Percentiles rank a stretch among this genome's conserved stretches.
Conservation (phyloP, 164 flowering plant species). For the Chloranthus sessilifolius region DNA sequence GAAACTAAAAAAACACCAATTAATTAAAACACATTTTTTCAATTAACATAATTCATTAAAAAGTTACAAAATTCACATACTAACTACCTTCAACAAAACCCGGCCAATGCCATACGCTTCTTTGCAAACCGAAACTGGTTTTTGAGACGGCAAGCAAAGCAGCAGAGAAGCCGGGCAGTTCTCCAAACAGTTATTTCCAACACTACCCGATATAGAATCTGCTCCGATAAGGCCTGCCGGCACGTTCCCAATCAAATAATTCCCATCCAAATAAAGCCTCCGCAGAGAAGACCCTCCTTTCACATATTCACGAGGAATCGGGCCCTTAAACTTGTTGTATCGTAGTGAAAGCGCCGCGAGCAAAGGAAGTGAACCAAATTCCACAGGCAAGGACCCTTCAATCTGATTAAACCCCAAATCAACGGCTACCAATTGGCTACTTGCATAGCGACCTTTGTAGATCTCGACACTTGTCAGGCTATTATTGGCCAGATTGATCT, state of each 20-base stretch:
- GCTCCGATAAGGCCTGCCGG: slow-evolving; percentile 44
- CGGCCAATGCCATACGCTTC: slow-evolving; percentile 57
- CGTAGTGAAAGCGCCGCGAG: slow-evolving; percentile 61
- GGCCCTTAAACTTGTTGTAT: slow-evolving; percentile 59
- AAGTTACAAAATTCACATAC: too few species aligned
- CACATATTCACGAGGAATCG: slow-evolving; percentile 58
- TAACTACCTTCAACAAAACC: too few species aligned
- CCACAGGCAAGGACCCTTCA: slow-evolving; percentile 44
- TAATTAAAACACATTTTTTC: too few species aligned
- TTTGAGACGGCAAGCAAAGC: slow-evolving; percentile 69
- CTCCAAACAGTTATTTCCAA: slow-evolving; percentile 72
- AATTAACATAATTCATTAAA: too few species aligned
- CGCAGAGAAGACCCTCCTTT: slow-evolving; percentile 33
- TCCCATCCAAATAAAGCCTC: slow-evolving; percentile 74
- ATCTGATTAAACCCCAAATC: slow-evolving; percentile 73
- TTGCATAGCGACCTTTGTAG: slow-evolving; percentile 19
- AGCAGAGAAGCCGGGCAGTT: slow-evolving; percentile 49
- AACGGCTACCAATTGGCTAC: slow-evolving; percentile 59
- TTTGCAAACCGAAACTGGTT: slow-evolving; percentile 51
- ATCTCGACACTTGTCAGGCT: slow-evolving; percentile 52
- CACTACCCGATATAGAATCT: slow-evolving; percentile 46
- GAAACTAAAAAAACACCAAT: too few species aligned
- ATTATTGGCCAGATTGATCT: slow-evolving; percentile 66
- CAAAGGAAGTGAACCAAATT: slow-evolving; percentile 38
- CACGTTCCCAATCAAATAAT: slow-evolving; percentile 66